Conservation (phyloP, 371 early-diverging fungal species). For the Mortierella sp. region DNA sequence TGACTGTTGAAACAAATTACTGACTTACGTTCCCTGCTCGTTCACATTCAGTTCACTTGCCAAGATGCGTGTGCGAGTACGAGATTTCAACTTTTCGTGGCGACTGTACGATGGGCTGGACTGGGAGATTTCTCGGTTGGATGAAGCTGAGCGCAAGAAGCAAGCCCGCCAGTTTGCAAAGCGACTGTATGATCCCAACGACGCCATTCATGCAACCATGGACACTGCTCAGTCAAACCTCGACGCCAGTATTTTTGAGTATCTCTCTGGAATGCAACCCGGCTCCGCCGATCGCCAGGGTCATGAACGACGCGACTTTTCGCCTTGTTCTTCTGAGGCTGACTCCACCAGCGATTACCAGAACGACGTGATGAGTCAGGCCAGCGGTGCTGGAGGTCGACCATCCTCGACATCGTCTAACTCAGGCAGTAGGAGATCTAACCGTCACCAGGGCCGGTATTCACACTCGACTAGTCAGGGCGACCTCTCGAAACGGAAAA, state of each 20-base stretch:
- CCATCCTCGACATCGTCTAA: constrained; percentile 28
- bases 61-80: constrained; percentile 64
- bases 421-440: constrained; percentile 32
- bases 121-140: constrained; percentile 47
- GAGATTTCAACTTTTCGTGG: constrained; percentile 73
- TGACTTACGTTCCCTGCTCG: background rate
- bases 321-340: constrained; percentile 46
- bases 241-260: constrained; percentile 48
- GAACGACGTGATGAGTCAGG: constrained; percentile 57
- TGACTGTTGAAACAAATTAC: background rate
- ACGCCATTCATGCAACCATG: constrained; percentile 37
- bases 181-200: constrained; percentile 48
- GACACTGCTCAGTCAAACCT: constrained; percentile 47
- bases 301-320: constrained; percentile 17
- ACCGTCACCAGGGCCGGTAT: constrained; percentile 15
- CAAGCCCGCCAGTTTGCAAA: constrained; percentile 52
- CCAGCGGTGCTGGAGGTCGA: constrained; percentile 32
- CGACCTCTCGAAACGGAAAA: constrained; percentile 33
- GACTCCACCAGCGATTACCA: constrained; percentile 57
- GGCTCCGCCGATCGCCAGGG: constrained; percentile 25
- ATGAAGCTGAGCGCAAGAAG: constrained; percentile 48
- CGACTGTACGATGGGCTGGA: constrained; percentile 73
- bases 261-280: constrained; percentile 40
- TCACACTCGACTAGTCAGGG: constrained; percentile 16
- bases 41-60: constrained; percentile 40